Evolutionary conservation across 2,329 filamentous ascomycete species (phyloP).

Genomic region (Pseudocercospora pini-densiflorae): DNA sequence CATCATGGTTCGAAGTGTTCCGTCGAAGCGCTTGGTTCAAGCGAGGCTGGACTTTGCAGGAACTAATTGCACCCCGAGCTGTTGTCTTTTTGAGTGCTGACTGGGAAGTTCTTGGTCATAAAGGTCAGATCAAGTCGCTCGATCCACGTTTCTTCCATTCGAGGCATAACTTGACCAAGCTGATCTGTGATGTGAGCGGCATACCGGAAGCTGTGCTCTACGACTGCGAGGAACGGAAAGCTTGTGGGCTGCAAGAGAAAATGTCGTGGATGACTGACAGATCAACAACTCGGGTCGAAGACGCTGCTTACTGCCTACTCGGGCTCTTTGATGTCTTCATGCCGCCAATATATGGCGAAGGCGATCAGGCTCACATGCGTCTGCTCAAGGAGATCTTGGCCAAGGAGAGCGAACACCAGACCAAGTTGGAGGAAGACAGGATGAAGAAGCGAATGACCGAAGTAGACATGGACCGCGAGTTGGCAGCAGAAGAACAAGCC

Average conservation of each 20-base stretch:
- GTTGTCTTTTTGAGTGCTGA: constrained; percentile 25
- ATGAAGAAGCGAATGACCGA: not conserved
- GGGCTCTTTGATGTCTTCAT: constrained; percentile 52
- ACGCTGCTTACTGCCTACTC: constrained; percentile 51
- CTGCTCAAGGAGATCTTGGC: constrained; percentile 11
- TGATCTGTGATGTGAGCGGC: constrained; percentile 22
- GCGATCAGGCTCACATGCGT: constrained; percentile 20
- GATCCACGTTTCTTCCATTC: not conserved
- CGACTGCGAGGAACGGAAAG: constrained; percentile 3
- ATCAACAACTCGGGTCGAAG: constrained; percentile 37
- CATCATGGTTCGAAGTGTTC: constrained; percentile 6
- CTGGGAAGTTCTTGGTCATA: constrained; percentile 22
- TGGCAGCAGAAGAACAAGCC: constrained; percentile 1
- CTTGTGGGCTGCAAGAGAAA: not conserved
- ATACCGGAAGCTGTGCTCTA: constrained; percentile 18
- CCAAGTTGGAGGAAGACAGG: not conserved
- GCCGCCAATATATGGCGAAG: constrained; percentile 49
- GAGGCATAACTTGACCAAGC: not conserved
- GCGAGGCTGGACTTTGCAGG: constrained; percentile 24
- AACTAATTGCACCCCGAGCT: constrained; percentile 22
- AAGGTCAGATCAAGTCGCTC: not conserved
- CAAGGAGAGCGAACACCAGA: constrained; percentile 7
- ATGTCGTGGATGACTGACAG: constrained; percentile 11
- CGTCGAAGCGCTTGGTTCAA: constrained; percentile 28
- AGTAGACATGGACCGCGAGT: not conserved